phyloP scores from a whole-genome alignment of 257 asterid genomes.

The Ilex asprella region DNA sequence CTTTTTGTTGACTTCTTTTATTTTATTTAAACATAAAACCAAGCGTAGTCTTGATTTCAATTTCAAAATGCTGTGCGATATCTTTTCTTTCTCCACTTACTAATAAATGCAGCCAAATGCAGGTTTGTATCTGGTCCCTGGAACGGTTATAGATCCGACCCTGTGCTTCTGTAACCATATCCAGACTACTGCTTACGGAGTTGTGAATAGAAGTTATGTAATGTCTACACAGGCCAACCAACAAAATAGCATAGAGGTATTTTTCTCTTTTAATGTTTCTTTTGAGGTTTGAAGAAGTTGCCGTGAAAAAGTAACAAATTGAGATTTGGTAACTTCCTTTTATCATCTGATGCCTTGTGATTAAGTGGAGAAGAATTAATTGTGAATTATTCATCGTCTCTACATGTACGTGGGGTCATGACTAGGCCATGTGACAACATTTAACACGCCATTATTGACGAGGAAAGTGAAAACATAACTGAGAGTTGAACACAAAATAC shows the following conservation, averaged over 20 bases:
- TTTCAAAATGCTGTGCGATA: background rate
- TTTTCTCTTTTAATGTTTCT: background rate
- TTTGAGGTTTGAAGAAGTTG: background rate
- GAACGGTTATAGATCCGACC: constrained; percentile 23
- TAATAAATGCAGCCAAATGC: constrained; percentile 7
- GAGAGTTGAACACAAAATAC: no score
- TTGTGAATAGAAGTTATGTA: constrained; percentile 70
- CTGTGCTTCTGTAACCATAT: constrained; percentile 55
- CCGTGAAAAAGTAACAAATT: background rate
- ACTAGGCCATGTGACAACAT: no score
- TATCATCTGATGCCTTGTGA: background rate
- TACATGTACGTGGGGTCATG: no score
- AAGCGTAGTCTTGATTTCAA: background rate
- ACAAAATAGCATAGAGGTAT: constrained; percentile 30
- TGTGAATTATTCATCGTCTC: no score
- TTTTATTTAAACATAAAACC: background rate
- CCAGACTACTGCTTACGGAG: constrained; percentile 61
- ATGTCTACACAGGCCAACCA: constrained; percentile 38
- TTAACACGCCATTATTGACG: no score
- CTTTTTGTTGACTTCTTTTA: background rate
- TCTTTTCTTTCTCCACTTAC: background rate
- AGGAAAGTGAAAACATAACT: no score
- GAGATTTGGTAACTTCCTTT: no score
- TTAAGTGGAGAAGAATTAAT: no score
- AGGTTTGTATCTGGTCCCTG: constrained; percentile 44